These are phyloP conservation scores for Kodamaea kaohsiungensis DNA, from an alignment of 805 yeast species.

Conservation along the genomic window DNA sequence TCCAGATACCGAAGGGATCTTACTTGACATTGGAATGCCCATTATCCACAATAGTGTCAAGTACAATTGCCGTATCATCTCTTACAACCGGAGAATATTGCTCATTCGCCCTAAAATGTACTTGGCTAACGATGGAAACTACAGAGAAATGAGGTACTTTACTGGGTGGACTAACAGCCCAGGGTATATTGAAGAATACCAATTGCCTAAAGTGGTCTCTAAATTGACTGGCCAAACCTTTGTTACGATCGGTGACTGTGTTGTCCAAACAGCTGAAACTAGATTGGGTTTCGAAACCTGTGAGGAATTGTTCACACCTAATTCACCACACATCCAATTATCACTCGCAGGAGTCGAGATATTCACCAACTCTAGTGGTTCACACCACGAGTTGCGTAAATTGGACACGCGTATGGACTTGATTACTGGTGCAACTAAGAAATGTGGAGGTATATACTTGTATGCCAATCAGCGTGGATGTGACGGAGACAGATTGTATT, in stretches of 20 bases:
- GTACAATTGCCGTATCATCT: conserved; percentile 87
- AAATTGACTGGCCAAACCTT: conserved; percentile 63
- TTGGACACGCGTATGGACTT: conserved; percentile 80
- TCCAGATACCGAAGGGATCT: conserved; percentile 69
- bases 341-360: conserved; percentile 97
- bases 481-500: conserved; percentile 95
- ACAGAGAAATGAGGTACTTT: conserved; percentile 95
- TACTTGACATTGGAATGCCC: conserved; percentile 95
- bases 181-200: conserved; percentile 62
- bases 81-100: conserved; percentile 75
- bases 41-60: conserved; percentile 81
- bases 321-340: conserved; percentile 90
- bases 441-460: conserved; percentile 94
- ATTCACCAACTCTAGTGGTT: conserved; percentile 91
- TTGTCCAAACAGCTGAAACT: conserved; percentile 79
- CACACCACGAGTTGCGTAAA: conserved; percentile 96
- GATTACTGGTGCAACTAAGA: conserved; percentile 88
- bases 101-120: conserved; percentile 90
- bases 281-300: conserved; percentile 97
- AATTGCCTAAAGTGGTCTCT: conserved; percentile 70
- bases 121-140: conserved; percentile 97
- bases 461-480: conserved; percentile 97
- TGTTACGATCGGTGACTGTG: conserved; percentile 90
- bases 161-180: conserved; percentile 90
- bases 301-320: conserved; percentile 96